Evolutionary conservation across 2,329 filamentous ascomycete genomes (phyloP).

Genomic region (Albophoma yamanashiensis): DNA sequence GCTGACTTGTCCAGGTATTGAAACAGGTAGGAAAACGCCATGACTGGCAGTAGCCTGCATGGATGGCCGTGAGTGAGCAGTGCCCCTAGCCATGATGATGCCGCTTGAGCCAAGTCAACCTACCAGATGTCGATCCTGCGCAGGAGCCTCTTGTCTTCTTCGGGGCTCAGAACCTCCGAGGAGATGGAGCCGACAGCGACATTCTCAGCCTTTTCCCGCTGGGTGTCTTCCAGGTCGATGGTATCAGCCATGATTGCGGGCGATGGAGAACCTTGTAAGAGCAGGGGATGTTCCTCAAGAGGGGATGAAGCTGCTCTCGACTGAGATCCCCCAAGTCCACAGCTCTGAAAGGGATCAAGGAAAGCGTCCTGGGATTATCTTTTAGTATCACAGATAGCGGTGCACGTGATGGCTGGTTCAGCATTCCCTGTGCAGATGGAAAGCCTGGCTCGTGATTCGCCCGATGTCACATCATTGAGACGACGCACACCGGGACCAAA

Average conservation of each 20-base stretch:
- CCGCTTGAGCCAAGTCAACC: constrained; percentile 13
- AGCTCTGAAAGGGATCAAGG: neutral
- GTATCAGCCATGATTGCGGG: neutral
- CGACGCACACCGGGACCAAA: neutral
- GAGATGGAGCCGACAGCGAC: neutral
- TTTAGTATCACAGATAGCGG: neutral
- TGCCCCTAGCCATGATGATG: too few relatives aligned
- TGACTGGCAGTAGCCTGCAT: constrained; percentile 36
- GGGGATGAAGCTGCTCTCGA: neutral
- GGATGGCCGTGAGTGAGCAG: neutral
- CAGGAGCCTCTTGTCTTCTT: constrained; percentile 40
- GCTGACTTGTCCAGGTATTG: constrained; percentile 52
- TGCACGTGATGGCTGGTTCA: neutral
- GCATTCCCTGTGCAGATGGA: neutral
- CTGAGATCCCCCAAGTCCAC: neutral
- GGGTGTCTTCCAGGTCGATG: neutral
- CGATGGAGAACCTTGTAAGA: neutral
- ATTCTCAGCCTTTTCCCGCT: neutral
- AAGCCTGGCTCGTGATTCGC: neutral
- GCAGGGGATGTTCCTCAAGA: neutral
- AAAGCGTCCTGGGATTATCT: neutral
- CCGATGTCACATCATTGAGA: neutral
- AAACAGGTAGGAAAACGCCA: constrained; percentile 43
- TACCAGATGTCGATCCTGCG: constrained; percentile 47
- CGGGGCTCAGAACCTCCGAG: constrained; percentile 7